phyloP scores from a whole-genome alignment of 768 basidiomycete species.

The Kwoniella sp. region DNA sequence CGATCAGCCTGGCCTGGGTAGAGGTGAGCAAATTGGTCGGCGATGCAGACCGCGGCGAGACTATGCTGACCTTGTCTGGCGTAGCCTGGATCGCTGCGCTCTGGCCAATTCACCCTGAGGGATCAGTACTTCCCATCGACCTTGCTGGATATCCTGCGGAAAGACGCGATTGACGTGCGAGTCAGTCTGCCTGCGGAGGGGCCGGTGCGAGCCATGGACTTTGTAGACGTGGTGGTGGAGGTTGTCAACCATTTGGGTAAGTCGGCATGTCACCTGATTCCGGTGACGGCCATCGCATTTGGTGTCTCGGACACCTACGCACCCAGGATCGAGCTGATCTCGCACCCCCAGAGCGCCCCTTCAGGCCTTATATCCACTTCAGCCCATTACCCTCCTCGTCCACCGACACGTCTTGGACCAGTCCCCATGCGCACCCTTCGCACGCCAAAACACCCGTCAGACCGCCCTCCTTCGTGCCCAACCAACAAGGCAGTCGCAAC shows the following conservation, averaged over 20 bases:
- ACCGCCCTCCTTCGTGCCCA: not conserved
- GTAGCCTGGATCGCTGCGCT: conserved; percentile 73
- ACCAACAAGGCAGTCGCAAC: conserved; percentile 14
- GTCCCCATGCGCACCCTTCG: not conserved
- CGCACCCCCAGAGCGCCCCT: conserved; percentile 15
- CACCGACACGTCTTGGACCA: conserved; percentile 15
- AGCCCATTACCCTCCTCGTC: conserved; percentile 20
- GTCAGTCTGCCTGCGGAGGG: conserved; percentile 42
- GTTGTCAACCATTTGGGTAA: conserved; percentile 36
- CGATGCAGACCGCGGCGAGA: not conserved
- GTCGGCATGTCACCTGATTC: too few species aligned
- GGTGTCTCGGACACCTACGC: not conserved
- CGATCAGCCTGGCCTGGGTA: conserved; percentile 69
- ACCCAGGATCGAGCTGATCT: not conserved
- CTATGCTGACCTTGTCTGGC: not conserved
- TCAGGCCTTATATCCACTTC: conserved; percentile 22
- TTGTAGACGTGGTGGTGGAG: conserved; percentile 28
- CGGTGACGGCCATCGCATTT: too few species aligned
- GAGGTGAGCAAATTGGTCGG: conserved; percentile 60
- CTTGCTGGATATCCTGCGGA: conserved; percentile 73
- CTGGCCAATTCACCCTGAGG: conserved; percentile 72
- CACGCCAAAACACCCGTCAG: not conserved
- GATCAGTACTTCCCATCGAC: conserved; percentile 69
- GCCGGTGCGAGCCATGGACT: conserved; percentile 24
- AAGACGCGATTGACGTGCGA: conserved; percentile 62